Conservation (phyloP, 345 rosid species). For the Salix suchowensis region DNA sequence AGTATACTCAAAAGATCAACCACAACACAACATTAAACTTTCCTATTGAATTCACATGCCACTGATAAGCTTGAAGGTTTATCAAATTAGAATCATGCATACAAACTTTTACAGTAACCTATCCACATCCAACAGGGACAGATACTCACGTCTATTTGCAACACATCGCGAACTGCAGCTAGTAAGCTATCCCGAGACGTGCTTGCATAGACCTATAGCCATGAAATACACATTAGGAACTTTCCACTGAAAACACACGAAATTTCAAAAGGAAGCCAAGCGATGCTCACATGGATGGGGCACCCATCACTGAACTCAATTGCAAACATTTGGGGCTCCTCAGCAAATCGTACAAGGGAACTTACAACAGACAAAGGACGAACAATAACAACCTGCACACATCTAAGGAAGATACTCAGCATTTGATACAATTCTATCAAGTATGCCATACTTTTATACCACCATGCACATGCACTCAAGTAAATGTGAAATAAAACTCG, state of each 20-base stretch:
- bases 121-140: conserved; percentile 24
- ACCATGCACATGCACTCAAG: neutral
- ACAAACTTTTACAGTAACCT: conserved; percentile 3
- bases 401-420: conserved; percentile 81
- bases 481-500: neutral
- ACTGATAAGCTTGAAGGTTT: neutral
- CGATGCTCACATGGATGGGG: conserved; percentile 76
- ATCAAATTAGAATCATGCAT: conserved; percentile 2
- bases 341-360: conserved; percentile 91
- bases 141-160: conserved; percentile 92
- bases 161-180: conserved; percentile 90
- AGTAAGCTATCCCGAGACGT: conserved; percentile 93
- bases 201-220: conserved; percentile 78
- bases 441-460: neutral
- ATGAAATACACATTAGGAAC: conserved; percentile 29
- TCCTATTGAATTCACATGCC: neutral
- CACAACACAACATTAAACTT: neutral
- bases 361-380: conserved; percentile 88
- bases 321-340: conserved; percentile 99
- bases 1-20: conserved; percentile 5
- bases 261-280: conserved; percentile 8
- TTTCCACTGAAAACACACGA: conserved; percentile 7
- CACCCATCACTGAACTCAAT: conserved; percentile 94
- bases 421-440: conserved; percentile 31
- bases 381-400: conserved; percentile 94